These are phyloP conservation scores for Hygrophoropsis aurantiaca DNA, from an alignment of 768 basidiomycete species.

Conservation along the genomic window DNA sequence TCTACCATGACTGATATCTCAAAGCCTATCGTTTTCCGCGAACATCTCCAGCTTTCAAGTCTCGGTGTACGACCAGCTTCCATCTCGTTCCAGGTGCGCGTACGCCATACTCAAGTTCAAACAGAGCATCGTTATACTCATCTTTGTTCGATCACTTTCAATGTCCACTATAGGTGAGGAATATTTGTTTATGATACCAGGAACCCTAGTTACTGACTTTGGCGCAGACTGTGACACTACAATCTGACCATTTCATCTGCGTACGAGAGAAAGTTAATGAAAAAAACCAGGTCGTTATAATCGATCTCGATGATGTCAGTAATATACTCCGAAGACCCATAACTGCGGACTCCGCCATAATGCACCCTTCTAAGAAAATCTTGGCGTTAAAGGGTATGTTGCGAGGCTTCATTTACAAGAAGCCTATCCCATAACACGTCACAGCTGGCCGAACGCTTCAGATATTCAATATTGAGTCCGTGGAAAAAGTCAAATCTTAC, in stretches of 20 bases:
- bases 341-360: conserved; percentile 97
- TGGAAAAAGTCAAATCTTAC: conserved; percentile 97
- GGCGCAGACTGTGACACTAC: conserved; percentile 82
- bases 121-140: conserved; percentile 3
- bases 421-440: conserved; percentile 1
- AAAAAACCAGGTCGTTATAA: conserved; percentile 97
- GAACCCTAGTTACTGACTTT: conserved; percentile 2
- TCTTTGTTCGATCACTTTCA: conserved; percentile 2
- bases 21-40: conserved; percentile 87
- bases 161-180: conserved; percentile 20
- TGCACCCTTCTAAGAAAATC: conserved; percentile 97
- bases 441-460: conserved; percentile 92
- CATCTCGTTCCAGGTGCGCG: conserved; percentile 90
- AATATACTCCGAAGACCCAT: conserved; percentile 95
- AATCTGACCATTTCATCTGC: conserved; percentile 98
- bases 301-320: conserved; percentile 96
- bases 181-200: neutral
- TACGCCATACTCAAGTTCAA: conserved; percentile 23
- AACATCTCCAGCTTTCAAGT: conserved; percentile 92
- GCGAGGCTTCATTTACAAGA: neutral
- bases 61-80: conserved; percentile 94
- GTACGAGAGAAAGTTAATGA: conserved; percentile 94
- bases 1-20: conserved; percentile 28
- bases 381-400: conserved; percentile 88
- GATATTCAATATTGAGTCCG: conserved; percentile 96